Evolutionary conservation across 1,139 yeast genomes (phyloP), one percentile per base, ranked within the genome.

Genomic region (Zygosaccharomyces sapae): DNA sequence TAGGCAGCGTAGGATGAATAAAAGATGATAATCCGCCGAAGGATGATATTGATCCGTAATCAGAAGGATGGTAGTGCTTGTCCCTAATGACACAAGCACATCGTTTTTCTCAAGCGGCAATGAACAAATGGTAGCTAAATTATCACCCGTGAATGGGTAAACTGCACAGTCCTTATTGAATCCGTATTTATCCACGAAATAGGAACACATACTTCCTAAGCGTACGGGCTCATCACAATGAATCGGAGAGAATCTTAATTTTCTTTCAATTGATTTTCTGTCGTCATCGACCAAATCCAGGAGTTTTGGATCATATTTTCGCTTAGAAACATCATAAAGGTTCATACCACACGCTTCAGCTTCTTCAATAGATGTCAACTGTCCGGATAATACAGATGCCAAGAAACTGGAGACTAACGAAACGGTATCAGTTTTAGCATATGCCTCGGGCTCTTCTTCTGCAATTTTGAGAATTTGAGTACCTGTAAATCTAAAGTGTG

Each of bases 321-420:
- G 70, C 25, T 76, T 70, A 13, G 69, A 52, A 36, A 88, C 75
- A 63, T 86, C 90, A 71, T 87, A 87, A 43, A 89, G 61, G 58
- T 87, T 88, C 92, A 87, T 87, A 3, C 97, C 96, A 68, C 96
- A 87, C 1, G 87, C 95, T 66, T 88, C 97, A 13, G 90, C 81
- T 57, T 83, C 83, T 58, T 89, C 97, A 44, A 88, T 70, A 2
- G 77, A 74, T 3, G 84, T 74, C 33, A 84, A 70, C 45, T 72
- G 57, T 7, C 95, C 95, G 22, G 82, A 68, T 34, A 89, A 71
- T 9, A 89, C 70, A 38, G 88, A 78, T 8, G 94, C 82, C 33
- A 88, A 70, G 61, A 89, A 89, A 48, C 86, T 81, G 1, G 96
- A 86, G 1, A 88, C 90, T 45, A 89, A 70, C 0, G 90, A 78